Evolutionary conservation across 495 filamentous ascomycete species (phyloP).

Genomic region (Pyronema omphalodes): DNA sequence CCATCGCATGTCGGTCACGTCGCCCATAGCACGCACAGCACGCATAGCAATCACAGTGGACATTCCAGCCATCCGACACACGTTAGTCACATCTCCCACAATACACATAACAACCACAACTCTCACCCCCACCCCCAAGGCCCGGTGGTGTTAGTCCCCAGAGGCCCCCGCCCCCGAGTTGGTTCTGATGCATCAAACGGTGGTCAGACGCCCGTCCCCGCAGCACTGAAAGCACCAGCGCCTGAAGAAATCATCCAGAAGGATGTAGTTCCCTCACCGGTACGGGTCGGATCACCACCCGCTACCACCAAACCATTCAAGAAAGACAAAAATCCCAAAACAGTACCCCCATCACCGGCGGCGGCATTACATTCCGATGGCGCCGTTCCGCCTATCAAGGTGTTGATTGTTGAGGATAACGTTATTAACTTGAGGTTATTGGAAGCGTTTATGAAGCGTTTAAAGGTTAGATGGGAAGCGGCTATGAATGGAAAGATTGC

Average conservation of each 20-base stretch:
- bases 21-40: background rate
- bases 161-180: slow-evolving; percentile 18
- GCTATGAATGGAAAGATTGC: slow-evolving; percentile 88
- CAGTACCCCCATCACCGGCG: slow-evolving; percentile 34
- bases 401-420: slow-evolving; percentile 96
- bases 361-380: slow-evolving; percentile 48
- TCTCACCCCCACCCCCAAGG: background rate
- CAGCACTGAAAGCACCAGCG: slow-evolving; percentile 40
- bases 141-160: slow-evolving; percentile 12
- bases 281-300: slow-evolving; percentile 42
- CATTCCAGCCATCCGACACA: too few relatives aligned
- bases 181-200: slow-evolving; percentile 19
- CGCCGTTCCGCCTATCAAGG: slow-evolving; percentile 88
- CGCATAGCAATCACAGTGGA: background rate
- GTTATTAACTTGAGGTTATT: slow-evolving; percentile 86
- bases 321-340: slow-evolving; percentile 32
- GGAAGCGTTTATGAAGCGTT: slow-evolving; percentile 87
- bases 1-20: too few relatives aligned
- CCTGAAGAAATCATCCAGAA: slow-evolving; percentile 31
- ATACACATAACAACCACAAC: background rate
- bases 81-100: background rate
- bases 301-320: slow-evolving; percentile 38
- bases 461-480: slow-evolving; percentile 95
- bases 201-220: slow-evolving; percentile 25
- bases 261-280: slow-evolving; percentile 39